Conservation (phyloP, 352 stramenopile genomes). For the Pythium rhizo-oryzae region DNA sequence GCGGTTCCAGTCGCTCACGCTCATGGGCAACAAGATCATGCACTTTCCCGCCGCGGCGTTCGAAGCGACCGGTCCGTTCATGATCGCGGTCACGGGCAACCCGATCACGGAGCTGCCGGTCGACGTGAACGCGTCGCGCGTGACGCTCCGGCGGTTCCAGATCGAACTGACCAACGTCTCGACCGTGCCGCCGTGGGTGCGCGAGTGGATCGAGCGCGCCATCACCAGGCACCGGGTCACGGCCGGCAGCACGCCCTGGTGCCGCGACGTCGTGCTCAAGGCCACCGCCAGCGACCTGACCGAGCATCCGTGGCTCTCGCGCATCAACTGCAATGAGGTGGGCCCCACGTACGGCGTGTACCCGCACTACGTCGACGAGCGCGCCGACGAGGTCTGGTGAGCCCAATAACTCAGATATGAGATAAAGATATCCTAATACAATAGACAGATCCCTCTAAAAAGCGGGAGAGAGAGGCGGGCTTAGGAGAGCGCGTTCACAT, state of each 20-base stretch:
- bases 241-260: conserved; percentile 2
- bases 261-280: background rate
- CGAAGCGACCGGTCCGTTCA: background rate
- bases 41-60: background rate
- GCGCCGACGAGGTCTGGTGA: conserved; percentile 5
- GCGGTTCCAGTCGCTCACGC: conserved; percentile 8
- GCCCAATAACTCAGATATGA: background rate
- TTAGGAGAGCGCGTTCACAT: background rate
- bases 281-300: background rate
- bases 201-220: background rate
- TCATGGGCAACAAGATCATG: conserved; percentile 14
- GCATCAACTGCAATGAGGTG: background rate
- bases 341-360: conserved; percentile 1
- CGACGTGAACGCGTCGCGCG: background rate
- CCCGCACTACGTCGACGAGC: background rate
- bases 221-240: background rate
- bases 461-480: background rate
- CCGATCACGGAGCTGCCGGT: background rate
- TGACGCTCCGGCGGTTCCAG: background rate
- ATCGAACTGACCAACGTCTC: conserved; percentile 2
- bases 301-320: background rate
- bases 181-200: background rate
- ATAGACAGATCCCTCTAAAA: background rate
- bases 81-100: background rate
- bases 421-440: background rate